These are phyloP conservation scores for Nemophila menziesii DNA, from an alignment of 257 asterid genomes.

Conservation along the genomic window DNA sequence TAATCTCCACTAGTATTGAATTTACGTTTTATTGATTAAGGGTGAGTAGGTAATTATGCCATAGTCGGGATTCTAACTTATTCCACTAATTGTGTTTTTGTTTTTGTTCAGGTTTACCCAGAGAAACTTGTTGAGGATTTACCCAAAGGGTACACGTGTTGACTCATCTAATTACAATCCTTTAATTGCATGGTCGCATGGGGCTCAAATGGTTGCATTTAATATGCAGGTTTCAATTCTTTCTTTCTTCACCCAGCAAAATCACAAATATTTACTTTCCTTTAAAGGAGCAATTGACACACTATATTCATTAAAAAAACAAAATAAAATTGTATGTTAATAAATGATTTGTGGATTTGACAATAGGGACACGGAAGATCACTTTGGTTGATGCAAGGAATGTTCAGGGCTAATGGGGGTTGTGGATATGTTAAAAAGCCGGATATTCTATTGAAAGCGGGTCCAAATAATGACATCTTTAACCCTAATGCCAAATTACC, in stretches of 20 bases:
- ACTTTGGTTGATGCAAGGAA: conserved; percentile 94
- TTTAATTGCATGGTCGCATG: conserved; percentile 79
- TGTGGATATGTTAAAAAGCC: conserved; percentile 91
- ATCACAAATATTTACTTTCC: too few species aligned
- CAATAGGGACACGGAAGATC: conserved; percentile 86
- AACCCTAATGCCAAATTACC: conserved; percentile 43
- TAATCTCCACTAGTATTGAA: too few species aligned
- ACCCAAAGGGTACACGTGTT: conserved; percentile 79
- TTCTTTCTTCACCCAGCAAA: too few species aligned
- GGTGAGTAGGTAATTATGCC: too few species aligned
- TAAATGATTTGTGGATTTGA: too few species aligned
- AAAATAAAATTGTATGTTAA: too few species aligned
- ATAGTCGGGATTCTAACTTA: too few species aligned
- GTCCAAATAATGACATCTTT: conserved; percentile 40
- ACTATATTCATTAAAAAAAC: background rate
- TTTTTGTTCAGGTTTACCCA: conserved; percentile 54
- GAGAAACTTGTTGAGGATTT: conserved; percentile 63
- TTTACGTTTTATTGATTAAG: too few species aligned
- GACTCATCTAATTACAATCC: conserved; percentile 96
- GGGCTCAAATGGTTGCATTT: conserved; percentile 97
- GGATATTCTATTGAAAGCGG: conserved; percentile 43
- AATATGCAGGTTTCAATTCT: conserved; percentile 71
- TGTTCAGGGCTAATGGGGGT: conserved; percentile 84
- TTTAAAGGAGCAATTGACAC: background rate
- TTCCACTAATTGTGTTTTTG: background rate